Evolutionary conservation across 306 rosid species (phyloP).

Genomic region (Bauhinia variegata): DNA sequence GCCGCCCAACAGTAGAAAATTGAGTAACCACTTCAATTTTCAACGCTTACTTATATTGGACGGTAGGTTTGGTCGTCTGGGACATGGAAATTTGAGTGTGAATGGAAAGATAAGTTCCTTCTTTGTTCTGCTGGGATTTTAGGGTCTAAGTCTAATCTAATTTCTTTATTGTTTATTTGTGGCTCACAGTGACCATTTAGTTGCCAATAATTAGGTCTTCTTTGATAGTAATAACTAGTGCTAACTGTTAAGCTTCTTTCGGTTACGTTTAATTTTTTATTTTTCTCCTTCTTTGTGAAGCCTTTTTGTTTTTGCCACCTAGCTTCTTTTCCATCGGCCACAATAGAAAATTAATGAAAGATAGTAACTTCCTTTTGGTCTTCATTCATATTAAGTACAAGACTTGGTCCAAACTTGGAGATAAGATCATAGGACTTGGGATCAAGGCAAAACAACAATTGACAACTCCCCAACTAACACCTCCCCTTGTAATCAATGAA

Average conservation of each 20-base stretch:
- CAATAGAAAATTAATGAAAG: background rate
- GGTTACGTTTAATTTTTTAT: background rate
- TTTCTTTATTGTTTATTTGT: background rate
- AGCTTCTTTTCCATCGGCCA: no score
- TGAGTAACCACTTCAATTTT: conserved; percentile 35
- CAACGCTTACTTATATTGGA: conserved; percentile 40
- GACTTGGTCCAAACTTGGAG: conserved; percentile 21
- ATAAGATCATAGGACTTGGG: conserved; percentile 15
- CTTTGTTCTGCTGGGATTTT: conserved; percentile 39
- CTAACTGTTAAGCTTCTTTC: conserved; percentile 38
- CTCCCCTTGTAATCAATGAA: background rate
- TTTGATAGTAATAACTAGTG: conserved; percentile 37
- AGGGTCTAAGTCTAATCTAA: conserved; percentile 44
- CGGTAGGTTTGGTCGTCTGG: conserved; percentile 58
- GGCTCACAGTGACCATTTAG: no score
- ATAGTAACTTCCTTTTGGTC: background rate
- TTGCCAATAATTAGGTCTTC: conserved; percentile 10
- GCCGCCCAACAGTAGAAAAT: conserved; percentile 45
- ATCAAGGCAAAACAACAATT: background rate
- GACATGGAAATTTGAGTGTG: conserved; percentile 46
- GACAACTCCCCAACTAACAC: conserved; percentile 10
- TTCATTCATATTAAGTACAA: conserved; percentile 9
- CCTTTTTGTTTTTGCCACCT: conserved; percentile 2
- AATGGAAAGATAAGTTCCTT: conserved; percentile 33
- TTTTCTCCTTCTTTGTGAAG: background rate